A percentile compares a stretch with the other conserved stretches of the same genome.
phyloP scores from a whole-genome alignment of 805 yeast genomes.

The Saccharomycopsis amapae region DNA sequence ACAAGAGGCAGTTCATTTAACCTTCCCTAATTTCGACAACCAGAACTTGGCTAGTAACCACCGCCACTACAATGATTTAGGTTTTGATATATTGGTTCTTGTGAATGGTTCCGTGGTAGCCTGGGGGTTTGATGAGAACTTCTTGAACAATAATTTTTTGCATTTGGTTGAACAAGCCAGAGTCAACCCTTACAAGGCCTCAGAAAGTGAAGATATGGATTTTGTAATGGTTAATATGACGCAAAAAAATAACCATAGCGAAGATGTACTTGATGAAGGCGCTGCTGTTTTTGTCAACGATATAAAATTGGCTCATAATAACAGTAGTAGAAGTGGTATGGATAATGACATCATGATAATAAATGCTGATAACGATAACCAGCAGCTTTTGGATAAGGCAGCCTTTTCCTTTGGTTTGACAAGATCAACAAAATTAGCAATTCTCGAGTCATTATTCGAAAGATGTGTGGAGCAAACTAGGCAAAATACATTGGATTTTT shows the following conservation, averaged over 20 bases:
- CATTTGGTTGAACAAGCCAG: constrained; percentile 48
- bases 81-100: constrained; percentile 56
- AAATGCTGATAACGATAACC: constrained; percentile 40
- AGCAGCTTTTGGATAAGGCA: constrained; percentile 63
- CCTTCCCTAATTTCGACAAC: constrained; percentile 11
- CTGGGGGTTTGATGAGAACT: constrained; percentile 68
- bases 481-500: constrained; percentile 59
- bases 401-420: constrained; percentile 88
- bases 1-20: constrained; percentile 58
- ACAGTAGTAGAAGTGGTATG: constrained; percentile 25
- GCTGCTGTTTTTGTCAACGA: not conserved
- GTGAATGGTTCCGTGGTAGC: constrained; percentile 76
- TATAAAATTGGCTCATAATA: not conserved
- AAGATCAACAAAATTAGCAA: constrained; percentile 77
- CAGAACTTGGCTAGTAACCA: constrained; percentile 1
- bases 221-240: constrained; percentile 46
- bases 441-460: constrained; percentile 68
- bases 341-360: constrained; percentile 67
- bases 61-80: not conserved
- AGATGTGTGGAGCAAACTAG: constrained; percentile 57
- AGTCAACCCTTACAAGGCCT: constrained; percentile 37
- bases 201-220: constrained; percentile 86
- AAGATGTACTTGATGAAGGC: not conserved
- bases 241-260: not conserved
- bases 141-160: constrained; percentile 38